Evolutionary conservation across 352 stramenopile species (phyloP), one percentile per base, ranked within the genome.

Genomic region (Phytopythium cucurbitacearum): DNA sequence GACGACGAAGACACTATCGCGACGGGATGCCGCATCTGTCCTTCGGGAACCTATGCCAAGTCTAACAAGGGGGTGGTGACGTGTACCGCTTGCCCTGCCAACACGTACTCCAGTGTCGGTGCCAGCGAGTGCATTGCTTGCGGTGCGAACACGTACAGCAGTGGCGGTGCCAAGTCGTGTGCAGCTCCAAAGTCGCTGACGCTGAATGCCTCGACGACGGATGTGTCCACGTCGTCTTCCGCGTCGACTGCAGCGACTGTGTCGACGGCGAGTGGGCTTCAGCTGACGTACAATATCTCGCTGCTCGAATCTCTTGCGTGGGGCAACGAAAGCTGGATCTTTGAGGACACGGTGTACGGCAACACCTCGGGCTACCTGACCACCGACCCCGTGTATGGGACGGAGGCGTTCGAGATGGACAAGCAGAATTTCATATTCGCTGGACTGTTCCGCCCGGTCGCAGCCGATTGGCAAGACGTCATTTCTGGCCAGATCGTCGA

Each of bases 251-350:
- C 62, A 3, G 53, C 59, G 38, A 59, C 44, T 43, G 51, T 35
- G 7, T 67, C 51, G 13, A 65, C 56, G 21, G 57, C 70, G 16
- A 43, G 57, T 41, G 56, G 64, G 9, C 47, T 70, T n/a, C 56
- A 71, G 13, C 63, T 84, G 39, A 81, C 71, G 36, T 91, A 91
- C 63, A 87, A 89, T 45, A 61, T 91, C n/a, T 83, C 75, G 28
- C 50, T 85, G n/a, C 51, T 91, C 4, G 75, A 91, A 57, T 67
- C 62, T 51, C 69, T 91, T 0, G 72, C 86, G 35, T 88, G 73
- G 73, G 78, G 78, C 40, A 91, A 89, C 44, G 63, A 77, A n/a
- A 84, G 71, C 48, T 77, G 67, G 53, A 65, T 81, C 16, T 52
- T 77, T 41, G 64, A 67, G 34, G 68, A 79, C 48, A 72, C 57